Evolutionary conservation across 305 asterid genomes (phyloP), one percentile per base, ranked within the genome.

Genomic region (Fraxinus angustifolia): DNA sequence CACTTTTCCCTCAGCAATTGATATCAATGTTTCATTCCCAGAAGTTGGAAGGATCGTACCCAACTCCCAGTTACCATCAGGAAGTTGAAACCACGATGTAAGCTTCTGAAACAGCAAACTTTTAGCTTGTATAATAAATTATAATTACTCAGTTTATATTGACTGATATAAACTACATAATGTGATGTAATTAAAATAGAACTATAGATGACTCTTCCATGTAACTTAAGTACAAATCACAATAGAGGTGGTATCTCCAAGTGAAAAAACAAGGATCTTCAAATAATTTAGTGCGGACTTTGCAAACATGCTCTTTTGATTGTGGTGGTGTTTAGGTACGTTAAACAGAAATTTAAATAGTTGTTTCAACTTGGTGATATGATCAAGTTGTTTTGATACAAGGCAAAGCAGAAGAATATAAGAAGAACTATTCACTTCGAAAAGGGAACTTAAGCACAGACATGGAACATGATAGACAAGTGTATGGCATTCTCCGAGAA

Each of bases 51-150:
- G 84, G 85, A 90, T 86, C 58, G 97, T 92, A 75, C 89, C 98
- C 81, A 96, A 93, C 90, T 93, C 97, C 99, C 99, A 96, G 85
- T 83, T 91, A 78, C 98, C 99, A 92, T 92, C 96, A 87, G 97
- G 90, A 85, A 88, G 93, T 88, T 90, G 99, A 82, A 85, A 91
- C 99, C 99, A 96, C 10, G 97, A 92, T 80, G 91, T 97, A 73
- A 90, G 85, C 87, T 92, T 96, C 97, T 92, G 93, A 84, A 90
- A 87, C 73, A 86, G 45, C 62, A n/a, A 90, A 82, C 35, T 76
- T 78, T 67, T 83, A 68, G 34, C 72, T 73, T 73, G 79, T 79
- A 70, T 75, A 81, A 68, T 85, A 58, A 78, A 53, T 36, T 14
- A 80, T 70, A 53, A 48, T 23, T 16, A 53, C 31, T 19, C 71